phyloP scores from a whole-genome alignment of 768 basidiomycete species.

The Lactarius psammicola region DNA sequence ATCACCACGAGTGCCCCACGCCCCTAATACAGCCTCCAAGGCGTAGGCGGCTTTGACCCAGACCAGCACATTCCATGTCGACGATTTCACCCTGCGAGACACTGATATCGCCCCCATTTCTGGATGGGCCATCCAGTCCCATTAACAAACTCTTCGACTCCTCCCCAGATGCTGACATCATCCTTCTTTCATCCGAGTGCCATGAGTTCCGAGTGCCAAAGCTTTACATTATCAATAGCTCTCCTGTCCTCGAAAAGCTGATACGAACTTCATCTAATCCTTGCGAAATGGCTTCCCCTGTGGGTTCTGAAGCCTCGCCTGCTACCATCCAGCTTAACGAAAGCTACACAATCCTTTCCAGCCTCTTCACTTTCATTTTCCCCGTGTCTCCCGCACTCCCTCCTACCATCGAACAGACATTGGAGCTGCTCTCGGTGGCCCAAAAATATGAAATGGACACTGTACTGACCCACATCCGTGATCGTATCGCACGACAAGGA shows the following conservation, averaged over 20 bases:
- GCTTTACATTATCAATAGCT: not conserved
- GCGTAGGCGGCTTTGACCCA: too few relatives aligned
- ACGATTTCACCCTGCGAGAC: too few relatives aligned
- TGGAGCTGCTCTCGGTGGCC: not conserved
- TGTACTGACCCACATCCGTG: not conserved
- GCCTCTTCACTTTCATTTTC: not conserved
- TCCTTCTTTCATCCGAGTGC: not conserved
- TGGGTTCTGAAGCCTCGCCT: too few relatives aligned
- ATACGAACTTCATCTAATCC: too few relatives aligned
- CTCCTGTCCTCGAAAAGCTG: conserved; percentile 13
- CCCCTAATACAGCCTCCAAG: too few relatives aligned
- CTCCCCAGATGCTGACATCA: not conserved
- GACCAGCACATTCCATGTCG: too few relatives aligned
- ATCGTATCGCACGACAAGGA: not conserved
- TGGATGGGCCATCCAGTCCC: too few relatives aligned
- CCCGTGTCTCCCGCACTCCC: not conserved
- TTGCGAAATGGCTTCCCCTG: too few relatives aligned
- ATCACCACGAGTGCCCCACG: too few relatives aligned
- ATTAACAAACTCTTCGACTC: not conserved
- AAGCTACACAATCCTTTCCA: not conserved
- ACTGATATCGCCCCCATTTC: too few relatives aligned
- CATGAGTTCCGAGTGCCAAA: not conserved
- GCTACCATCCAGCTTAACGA: not conserved
- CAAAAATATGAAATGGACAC: not conserved
- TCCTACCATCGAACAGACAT: not conserved